These are phyloP conservation scores for Pseudopyrenochaeta lycopersici DNA, from an alignment of 2,329 filamentous ascomycete genomes.

Conservation along the genomic window DNA sequence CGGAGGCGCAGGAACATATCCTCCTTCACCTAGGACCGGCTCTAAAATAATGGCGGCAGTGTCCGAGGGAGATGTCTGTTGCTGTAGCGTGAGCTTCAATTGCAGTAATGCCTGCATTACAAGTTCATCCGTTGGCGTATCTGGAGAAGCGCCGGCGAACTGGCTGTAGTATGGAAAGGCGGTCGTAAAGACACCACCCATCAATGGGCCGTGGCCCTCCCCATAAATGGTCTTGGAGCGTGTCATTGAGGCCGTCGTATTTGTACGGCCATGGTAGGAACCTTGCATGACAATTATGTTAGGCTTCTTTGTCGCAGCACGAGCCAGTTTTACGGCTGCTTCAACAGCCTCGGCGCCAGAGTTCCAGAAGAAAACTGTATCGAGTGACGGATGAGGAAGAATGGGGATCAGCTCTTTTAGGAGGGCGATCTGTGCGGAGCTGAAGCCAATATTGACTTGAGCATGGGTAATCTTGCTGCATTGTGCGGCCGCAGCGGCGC, in stretches of 20 bases:
- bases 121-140: constrained; percentile 36
- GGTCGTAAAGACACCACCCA: constrained; percentile 40
- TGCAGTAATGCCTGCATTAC: constrained; percentile 35
- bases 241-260: constrained; percentile 41
- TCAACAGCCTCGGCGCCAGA: constrained; percentile 42
- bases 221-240: constrained; percentile 42
- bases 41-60: constrained; percentile 42
- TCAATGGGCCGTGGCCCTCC: constrained; percentile 39
- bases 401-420: constrained; percentile 39
- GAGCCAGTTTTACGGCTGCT: constrained; percentile 38
- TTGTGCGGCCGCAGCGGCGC: constrained; percentile 38
- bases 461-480: constrained; percentile 41
- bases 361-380: constrained; percentile 42
- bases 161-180: constrained; percentile 44
- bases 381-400: constrained; percentile 36
- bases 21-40: constrained; percentile 39
- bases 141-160: constrained; percentile 27
- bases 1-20: constrained; percentile 40
- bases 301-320: constrained; percentile 41
- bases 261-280: constrained; percentile 41
- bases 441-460: constrained; percentile 44
- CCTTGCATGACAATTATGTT: constrained; percentile 46
- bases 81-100: constrained; percentile 34
- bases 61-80: constrained; percentile 37
- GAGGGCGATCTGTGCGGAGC: constrained; percentile 36